Base-by-base conservation (phyloP, 208 protist genomes). In the Leishmania turanica region DNA sequence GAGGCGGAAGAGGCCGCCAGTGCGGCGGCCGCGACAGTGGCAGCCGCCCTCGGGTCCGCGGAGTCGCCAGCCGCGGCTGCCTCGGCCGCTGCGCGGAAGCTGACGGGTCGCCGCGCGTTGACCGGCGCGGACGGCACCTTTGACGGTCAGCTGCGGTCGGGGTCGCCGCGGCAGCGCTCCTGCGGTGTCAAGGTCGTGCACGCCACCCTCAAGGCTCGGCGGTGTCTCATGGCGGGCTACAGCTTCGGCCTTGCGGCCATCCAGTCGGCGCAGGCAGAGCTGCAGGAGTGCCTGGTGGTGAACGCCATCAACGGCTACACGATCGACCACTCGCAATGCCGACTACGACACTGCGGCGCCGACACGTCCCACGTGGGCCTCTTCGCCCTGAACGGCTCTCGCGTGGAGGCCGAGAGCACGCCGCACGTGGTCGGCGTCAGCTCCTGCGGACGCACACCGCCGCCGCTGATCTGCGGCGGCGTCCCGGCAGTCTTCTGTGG, bases 241-340 rank as follows among this genome's bases (percentile, higher is more conserved):
- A 70, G 83, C 37, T 95, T 95, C 79, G 91, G 87, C 65, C 89
- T 96, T 74, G 89, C 88, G 17, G 90, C 86, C 6, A 88, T 93
- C 31, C 88, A 92, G 42, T 81, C 75, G 1, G 78, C 90, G 68
- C 66, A 51, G 40, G 80, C 88, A 47, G 40, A 34, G 51, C 75
- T 93, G 27, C 75, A 86, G 40, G 80, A 89, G 70, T 96, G 93
- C 70, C 77, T 93, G 54, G 90, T 87, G 19, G 54, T 89, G 6
- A 85, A 84, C 75, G 89, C 87, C 74, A 80, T 91, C 62, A 96
- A 95, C 83, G 91, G 93, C 66, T 96, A 95, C 82, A 93, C 89
- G 9, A 70, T 95, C 34, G 89, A 95, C 80, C 65, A 66, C 75
- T 91, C 91, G 4, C 75, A 74, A 13, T 88, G 89, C 75, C 80